Percentiles rank a stretch among this genome's conserved stretches.
Conservation (phyloP, 345 rosid genomes). For the Ailanthus altissimus region DNA sequence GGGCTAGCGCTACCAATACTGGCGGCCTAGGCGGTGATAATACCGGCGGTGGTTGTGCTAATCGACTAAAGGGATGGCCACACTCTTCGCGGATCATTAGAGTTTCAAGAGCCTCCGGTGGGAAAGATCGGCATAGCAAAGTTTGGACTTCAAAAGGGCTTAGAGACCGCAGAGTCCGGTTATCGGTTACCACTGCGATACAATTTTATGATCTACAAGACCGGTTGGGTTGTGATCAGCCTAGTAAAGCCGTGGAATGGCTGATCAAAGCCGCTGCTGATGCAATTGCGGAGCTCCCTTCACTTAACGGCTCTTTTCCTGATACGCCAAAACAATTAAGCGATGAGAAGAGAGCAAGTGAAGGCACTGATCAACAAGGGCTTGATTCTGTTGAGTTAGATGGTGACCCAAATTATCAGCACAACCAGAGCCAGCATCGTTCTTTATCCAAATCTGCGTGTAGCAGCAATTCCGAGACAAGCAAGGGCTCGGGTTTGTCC, state of each 20-base stretch:
- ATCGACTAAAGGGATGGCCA: conserved; percentile 64
- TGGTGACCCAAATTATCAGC: conserved; percentile 42
- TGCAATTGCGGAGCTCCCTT: conserved; percentile 83
- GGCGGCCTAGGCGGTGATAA: conserved; percentile 29
- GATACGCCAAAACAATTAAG: conserved; percentile 60
- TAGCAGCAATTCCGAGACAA: conserved; percentile 92
- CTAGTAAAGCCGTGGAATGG: conserved; percentile 98
- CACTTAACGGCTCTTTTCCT: conserved; percentile 63
- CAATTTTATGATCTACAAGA: conserved; percentile 96
- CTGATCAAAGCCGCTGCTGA: conserved; percentile 85
- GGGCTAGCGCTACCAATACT: conserved; percentile 25
- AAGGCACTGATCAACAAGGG: conserved; percentile 41
- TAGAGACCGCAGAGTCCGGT: conserved; percentile 85
- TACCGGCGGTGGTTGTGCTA: conserved; percentile 24
- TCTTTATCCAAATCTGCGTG: conserved; percentile 87
- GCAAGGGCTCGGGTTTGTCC: conserved; percentile 84
- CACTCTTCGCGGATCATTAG: conserved; percentile 82
- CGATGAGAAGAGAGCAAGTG: conserved; percentile 56
- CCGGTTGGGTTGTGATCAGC: conserved; percentile 92
- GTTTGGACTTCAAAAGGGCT: conserved; percentile 91
- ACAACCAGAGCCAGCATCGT: conserved; percentile 56
- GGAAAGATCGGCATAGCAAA: conserved; percentile 98
- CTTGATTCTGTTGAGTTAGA: conserved; percentile 58
- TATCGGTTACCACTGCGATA: conserved; percentile 88
- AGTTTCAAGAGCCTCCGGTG: conserved; percentile 97